These are phyloP conservation scores for Podosphaera fusca DNA, from an alignment of 2,329 filamentous ascomycete genomes.

Conservation along the genomic window DNA sequence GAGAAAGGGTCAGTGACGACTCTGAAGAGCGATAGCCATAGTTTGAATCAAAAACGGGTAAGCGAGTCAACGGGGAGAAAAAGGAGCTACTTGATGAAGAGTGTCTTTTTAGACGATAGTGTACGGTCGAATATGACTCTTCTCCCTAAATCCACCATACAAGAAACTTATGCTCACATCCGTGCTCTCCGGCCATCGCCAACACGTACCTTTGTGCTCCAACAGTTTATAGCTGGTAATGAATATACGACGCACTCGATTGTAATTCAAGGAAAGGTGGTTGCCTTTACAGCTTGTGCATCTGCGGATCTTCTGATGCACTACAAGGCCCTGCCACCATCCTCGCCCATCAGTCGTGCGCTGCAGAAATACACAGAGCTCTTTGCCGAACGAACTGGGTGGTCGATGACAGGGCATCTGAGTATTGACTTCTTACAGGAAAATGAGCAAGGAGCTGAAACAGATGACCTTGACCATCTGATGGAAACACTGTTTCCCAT, in stretches of 20 bases:
- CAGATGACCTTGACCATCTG: slow-evolving; percentile 3
- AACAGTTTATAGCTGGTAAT: slow-evolving; percentile 38
- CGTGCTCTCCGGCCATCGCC: slow-evolving; percentile 20
- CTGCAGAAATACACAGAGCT: slow-evolving; percentile 42
- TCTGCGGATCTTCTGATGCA: slow-evolving; percentile 40
- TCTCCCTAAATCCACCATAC: slow-evolving; percentile 30
- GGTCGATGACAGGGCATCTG: slow-evolving; percentile 41
- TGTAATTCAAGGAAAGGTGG: slow-evolving; percentile 38
- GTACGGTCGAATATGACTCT: slow-evolving; percentile 38
- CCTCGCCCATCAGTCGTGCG: slow-evolving; percentile 28
- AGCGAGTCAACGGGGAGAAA: not conserved
- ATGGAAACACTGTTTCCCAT: slow-evolving; percentile 35
- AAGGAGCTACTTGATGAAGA: slow-evolving; percentile 31
- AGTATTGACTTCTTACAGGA: slow-evolving; percentile 49
- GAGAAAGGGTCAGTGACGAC: no score
- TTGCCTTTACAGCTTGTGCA: slow-evolving; percentile 42
- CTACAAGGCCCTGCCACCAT: slow-evolving; percentile 33
- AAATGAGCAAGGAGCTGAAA: slow-evolving; percentile 14
- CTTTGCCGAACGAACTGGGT: slow-evolving; percentile 27
- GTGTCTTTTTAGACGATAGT: slow-evolving; percentile 36
- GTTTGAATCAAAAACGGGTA: no score
- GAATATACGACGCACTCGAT: slow-evolving; percentile 54
- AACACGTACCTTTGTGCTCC: slow-evolving; percentile 36
- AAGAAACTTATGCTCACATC: slow-evolving; percentile 31
- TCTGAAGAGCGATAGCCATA: no score